Conservation (phyloP, 345 rosid species). For the Toxicodendron radicans region DNA sequence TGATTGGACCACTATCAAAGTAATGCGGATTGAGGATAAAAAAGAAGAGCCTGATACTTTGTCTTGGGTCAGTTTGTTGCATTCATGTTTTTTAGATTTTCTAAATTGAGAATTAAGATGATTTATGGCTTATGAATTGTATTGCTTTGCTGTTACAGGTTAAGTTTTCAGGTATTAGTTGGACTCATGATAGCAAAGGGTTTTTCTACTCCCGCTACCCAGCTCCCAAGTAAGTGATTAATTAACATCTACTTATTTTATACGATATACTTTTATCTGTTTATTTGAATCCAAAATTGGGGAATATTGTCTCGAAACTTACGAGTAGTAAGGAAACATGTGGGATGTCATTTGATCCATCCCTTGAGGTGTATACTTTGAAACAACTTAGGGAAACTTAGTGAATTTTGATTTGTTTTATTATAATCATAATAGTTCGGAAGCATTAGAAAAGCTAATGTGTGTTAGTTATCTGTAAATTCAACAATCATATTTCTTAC, state of each 20-base stretch:
- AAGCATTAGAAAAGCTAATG: background rate
- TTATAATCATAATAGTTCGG: background rate
- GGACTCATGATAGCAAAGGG: conserved; percentile 90
- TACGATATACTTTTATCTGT: no score
- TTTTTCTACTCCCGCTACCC: conserved; percentile 94
- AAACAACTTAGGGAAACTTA: background rate
- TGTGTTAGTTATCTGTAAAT: no score
- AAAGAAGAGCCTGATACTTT: conserved; percentile 65
- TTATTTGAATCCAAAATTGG: no score
- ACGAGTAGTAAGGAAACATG: no score
- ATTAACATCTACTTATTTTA: background rate
- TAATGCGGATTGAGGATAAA: conserved; percentile 63
- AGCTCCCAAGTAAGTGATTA: conserved; percentile 62
- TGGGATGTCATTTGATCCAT: no score
- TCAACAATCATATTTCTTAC: background rate
- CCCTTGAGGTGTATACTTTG: background rate
- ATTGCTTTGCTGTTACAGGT: conserved; percentile 38
- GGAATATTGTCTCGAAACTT: no score
- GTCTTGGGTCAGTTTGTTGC: conserved; percentile 63
- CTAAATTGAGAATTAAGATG: no score
- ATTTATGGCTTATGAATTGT: background rate
- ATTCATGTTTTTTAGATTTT: background rate
- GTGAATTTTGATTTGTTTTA: background rate
- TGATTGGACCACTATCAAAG: conserved; percentile 84
- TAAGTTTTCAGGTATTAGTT: conserved; percentile 72